phyloP scores from a whole-genome alignment of 176 grass and related monocot genomes.

The Aegilops sharonensis region DNA sequence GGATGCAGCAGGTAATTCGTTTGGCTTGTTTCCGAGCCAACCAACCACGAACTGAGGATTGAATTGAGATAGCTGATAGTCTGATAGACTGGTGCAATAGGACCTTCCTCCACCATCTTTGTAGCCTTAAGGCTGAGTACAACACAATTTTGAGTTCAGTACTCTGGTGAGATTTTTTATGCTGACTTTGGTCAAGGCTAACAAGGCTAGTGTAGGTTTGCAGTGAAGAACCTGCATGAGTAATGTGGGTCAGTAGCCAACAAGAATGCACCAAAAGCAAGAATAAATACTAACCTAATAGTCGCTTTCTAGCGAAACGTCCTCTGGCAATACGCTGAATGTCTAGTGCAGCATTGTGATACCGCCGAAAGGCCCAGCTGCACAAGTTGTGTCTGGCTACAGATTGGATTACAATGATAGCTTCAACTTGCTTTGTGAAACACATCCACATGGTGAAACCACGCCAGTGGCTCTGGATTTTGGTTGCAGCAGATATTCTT shows the following conservation, averaged over 20 bases:
- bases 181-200: slow-evolving; percentile 11
- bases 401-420: slow-evolving; percentile 43
- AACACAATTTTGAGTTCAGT: slow-evolving; percentile 47
- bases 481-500: slow-evolving; percentile 41
- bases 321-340: slow-evolving; percentile 53
- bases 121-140: slow-evolving; percentile 39
- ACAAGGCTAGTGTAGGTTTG: slow-evolving; percentile 11
- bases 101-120: slow-evolving; percentile 59
- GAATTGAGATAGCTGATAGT: slow-evolving; percentile 48
- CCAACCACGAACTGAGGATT: slow-evolving; percentile 51
- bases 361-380: slow-evolving; percentile 9
- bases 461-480: slow-evolving; percentile 62
- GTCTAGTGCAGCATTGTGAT: slow-evolving; percentile 21
- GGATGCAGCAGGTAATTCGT: slow-evolving; percentile 18
- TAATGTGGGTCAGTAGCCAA: not conserved
- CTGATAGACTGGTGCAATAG: slow-evolving; percentile 17
- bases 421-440: slow-evolving; percentile 39
- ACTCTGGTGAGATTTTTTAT: slow-evolving; percentile 24
- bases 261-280: slow-evolving; percentile 9
- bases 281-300: slow-evolving; percentile 51
- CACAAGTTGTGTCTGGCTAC: slow-evolving; percentile 33
- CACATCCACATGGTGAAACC: slow-evolving; percentile 32
- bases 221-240: slow-evolving; percentile 51
- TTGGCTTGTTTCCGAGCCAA: slow-evolving; percentile 36
- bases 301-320: slow-evolving; percentile 46